Evolutionary conservation across 2,329 filamentous ascomycete genomes (phyloP).

Genomic region (Exophiala calicioides): DNA sequence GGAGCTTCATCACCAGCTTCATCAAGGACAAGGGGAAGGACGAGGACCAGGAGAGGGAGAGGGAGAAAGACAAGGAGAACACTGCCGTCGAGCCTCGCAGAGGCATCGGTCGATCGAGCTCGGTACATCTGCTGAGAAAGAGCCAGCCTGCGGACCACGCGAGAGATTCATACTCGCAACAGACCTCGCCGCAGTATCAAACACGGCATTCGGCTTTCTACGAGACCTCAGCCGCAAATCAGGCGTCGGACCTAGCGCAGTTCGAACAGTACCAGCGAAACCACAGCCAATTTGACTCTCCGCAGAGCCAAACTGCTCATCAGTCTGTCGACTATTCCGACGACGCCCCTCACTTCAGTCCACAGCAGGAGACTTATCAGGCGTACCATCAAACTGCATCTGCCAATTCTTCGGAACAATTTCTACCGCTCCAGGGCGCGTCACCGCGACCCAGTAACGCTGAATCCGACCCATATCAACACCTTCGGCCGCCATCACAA

Average conservation of each 20-base stretch:
- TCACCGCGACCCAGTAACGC: conserved; percentile 12
- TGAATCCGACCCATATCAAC: conserved; percentile 29
- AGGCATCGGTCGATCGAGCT: conserved; percentile 27
- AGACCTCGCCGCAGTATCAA: conserved; percentile 21
- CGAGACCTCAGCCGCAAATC: conserved; percentile 5
- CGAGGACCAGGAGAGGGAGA: conserved; percentile 26
- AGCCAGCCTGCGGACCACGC: conserved; percentile 15
- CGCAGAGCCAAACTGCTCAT: conserved; percentile 23
- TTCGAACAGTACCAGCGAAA: conserved; percentile 21
- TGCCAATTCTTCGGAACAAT: conserved; percentile 44
- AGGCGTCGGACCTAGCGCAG: conserved; percentile 13
- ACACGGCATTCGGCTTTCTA: conserved; percentile 22
- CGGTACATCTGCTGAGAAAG: conserved; percentile 30
- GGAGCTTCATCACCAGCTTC: conserved; percentile 27
- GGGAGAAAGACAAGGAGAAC: conserved; percentile 27
- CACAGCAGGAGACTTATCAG: conserved; percentile 25
- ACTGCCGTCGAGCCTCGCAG: conserved; percentile 16
- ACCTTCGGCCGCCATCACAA: conserved; percentile 38
- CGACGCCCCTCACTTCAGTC: conserved; percentile 27
- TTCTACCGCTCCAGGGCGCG: conserved; percentile 32
- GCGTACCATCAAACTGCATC: conserved; percentile 25
- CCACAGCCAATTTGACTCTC: conserved; percentile 22
- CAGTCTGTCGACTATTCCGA: conserved; percentile 29
- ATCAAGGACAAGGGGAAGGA: conserved; percentile 27
- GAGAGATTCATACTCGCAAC: conserved; percentile 24